Conservation (phyloP, 2,329 filamentous ascomycete species). For the Metarhizium robertsii region DNA sequence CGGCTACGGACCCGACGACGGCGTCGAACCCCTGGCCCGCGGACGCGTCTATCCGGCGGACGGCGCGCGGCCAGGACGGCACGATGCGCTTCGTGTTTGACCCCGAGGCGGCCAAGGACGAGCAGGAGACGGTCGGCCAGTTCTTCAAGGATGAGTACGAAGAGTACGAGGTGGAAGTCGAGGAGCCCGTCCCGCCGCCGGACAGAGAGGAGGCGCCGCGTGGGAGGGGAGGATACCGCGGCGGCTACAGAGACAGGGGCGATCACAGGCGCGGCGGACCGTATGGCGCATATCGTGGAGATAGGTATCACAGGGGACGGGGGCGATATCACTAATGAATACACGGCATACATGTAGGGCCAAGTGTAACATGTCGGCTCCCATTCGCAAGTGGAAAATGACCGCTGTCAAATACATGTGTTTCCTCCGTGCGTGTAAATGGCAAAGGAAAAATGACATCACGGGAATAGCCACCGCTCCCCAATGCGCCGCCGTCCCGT, state of each 20-base stretch:
- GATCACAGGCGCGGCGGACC: conserved; percentile 22
- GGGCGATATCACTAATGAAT: conserved; percentile 20
- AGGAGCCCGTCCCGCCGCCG: conserved; percentile 44
- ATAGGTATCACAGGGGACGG: conserved; percentile 23
- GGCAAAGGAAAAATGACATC: too few relatives aligned
- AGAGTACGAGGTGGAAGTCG: conserved; percentile 69
- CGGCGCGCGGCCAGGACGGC: conserved; percentile 47
- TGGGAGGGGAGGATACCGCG: conserved; percentile 9
- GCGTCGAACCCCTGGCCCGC: conserved; percentile 29
- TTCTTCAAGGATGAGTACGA: conserved; percentile 69
- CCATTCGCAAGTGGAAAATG: too few relatives aligned
- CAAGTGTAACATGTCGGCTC: too few relatives aligned
- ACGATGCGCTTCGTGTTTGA: conserved; percentile 89
- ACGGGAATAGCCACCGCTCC: too few relatives aligned
- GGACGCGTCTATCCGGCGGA: conserved; percentile 20
- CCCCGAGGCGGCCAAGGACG: conserved; percentile 60
- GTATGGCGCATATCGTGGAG: conserved; percentile 25
- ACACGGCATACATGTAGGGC: too few relatives aligned
- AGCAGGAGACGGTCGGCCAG: conserved; percentile 56
- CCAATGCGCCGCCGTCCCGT: not conserved
- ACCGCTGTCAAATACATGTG: too few relatives aligned
- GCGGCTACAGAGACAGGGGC: conserved; percentile 20
- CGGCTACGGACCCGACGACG: conserved; percentile 9
- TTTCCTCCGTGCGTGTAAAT: too few relatives aligned
- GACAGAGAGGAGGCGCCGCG: conserved; percentile 2